A percentile compares a stretch with the other conserved stretches of the same genome.
phyloP scores from a whole-genome alignment of 1,139 yeast species.

The Candida sanyaensis region DNA sequence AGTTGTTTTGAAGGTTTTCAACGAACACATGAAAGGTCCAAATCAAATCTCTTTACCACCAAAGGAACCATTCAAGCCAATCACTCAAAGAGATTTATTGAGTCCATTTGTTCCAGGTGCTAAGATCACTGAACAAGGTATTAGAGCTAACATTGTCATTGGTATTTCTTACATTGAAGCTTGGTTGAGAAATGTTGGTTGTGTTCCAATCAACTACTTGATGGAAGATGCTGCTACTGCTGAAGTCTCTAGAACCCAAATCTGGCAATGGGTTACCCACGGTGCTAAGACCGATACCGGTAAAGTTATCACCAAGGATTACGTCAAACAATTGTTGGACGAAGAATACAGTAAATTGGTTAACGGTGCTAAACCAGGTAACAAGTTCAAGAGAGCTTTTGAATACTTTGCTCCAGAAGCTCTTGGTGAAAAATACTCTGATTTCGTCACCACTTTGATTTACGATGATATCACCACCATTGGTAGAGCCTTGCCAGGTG shows the following conservation, averaged over 20 bases:
- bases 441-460: slow-evolving; percentile 70
- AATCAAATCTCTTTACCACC: slow-evolving; percentile 73
- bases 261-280: slow-evolving; percentile 85
- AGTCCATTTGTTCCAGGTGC: slow-evolving; percentile 70
- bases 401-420: slow-evolving; percentile 67
- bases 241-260: slow-evolving; percentile 79
- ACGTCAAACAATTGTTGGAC: slow-evolving; percentile 53
- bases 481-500: slow-evolving; percentile 48
- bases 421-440: slow-evolving; percentile 66
- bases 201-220: slow-evolving; percentile 79
- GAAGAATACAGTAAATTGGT: slow-evolving; percentile 65
- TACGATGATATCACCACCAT: slow-evolving; percentile 68
- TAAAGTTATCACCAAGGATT: slow-evolving; percentile 56
- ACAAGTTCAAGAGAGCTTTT: slow-evolving; percentile 65
- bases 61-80: slow-evolving; percentile 37
- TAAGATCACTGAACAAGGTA: slow-evolving; percentile 68
- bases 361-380: slow-evolving; percentile 48
- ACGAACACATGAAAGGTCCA: slow-evolving; percentile 82
- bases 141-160: slow-evolving; percentile 68
- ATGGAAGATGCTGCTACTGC: slow-evolving; percentile 93
- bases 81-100: slow-evolving; percentile 69
- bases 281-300: slow-evolving; percentile 65
- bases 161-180: slow-evolving; percentile 82
- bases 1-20: slow-evolving; percentile 74
- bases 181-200: slow-evolving; percentile 78